Base-by-base conservation (phyloP, 1,284 basidiomycete species). In the Fomitopsis schrenkii region DNA sequence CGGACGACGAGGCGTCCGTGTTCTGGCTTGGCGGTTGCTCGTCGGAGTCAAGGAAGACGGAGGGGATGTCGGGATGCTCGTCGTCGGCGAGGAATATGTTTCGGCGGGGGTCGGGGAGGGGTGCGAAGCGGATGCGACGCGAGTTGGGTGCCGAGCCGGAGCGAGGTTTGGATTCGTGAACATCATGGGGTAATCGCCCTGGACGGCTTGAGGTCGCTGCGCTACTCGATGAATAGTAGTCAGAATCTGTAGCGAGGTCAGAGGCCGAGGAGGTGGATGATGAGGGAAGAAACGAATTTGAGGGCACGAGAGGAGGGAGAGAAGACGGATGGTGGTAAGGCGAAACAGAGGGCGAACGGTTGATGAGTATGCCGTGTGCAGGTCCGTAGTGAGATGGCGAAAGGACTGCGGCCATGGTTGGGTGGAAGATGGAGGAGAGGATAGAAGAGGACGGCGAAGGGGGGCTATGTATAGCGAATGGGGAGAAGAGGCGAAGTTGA, bases 81-180 rank as follows among this genome's bases (percentile, higher is more conserved):
- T 79, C 71, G 63, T 77, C 71, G 52, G 26, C 19, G 46, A 35
- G n/a, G 40, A 57, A 57, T 5, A 80, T 76, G 54, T 78, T 74
- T 57, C 83, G 76, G n/a, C 84, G 79, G 15, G 87, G 87, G 63
- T 89, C 86, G 4, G 90, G 90, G n/a, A 92, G 81, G 2, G 90
- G 90, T 0, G 90, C 90, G 65, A 92, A 92, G 64, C 87, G 84
- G 59, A 92, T 91, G 62, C 76, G 74, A 70, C 82, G 74, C 62
- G 76, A 63, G 63, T 71, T 66, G 12, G 69, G 66, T 17, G 67
- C 59, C 8, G 73, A 73, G 59, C 59, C 62, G 19, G 63, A 59
- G 50, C 66, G 68, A 14, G 67, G 56, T 54, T 67, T 70, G 26
- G 55, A 63, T 44, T 64, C 60, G 59, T 64, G 66, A 55, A 55